phyloP scores from a whole-genome alignment of 352 stramenopile genomes.

The Blastocystis sp. region DNA sequence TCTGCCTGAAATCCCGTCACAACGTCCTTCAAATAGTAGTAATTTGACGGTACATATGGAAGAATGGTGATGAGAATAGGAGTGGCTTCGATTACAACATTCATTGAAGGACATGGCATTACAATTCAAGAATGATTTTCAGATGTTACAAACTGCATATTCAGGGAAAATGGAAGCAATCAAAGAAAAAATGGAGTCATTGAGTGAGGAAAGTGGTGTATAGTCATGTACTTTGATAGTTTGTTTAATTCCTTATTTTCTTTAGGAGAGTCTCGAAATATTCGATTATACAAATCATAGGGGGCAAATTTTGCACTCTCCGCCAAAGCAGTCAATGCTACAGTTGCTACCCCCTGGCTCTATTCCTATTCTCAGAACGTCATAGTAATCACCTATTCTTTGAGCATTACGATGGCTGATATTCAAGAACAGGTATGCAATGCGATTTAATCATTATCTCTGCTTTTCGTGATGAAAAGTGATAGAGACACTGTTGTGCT shows the following conservation, averaged over 20 bases:
- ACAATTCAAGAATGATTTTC: conserved; percentile 43
- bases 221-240: neutral
- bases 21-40: neutral
- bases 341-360: too few species aligned
- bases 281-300: neutral
- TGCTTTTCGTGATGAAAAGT: neutral
- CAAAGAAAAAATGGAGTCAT: conserved; percentile 13
- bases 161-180: neutral
- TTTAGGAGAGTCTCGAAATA: neutral
- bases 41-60: neutral
- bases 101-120: neutral
- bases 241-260: neutral
- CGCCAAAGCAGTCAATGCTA: too few species aligned
- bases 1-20: conserved; percentile 8
- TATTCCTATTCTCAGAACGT: neutral
- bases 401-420: conserved; percentile 11
- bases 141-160: neutral
- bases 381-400: conserved; percentile 55
- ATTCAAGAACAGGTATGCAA: conserved; percentile 56
- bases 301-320: neutral
- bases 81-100: neutral
- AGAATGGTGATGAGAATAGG: neutral
- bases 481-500: neutral
- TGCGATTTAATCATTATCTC: neutral
- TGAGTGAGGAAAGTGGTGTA: neutral